Evolutionary conservation across 768 basidiomycete genomes (phyloP), one percentile per base, ranked within the genome.

Genomic region (Pleurotus giganteus): DNA sequence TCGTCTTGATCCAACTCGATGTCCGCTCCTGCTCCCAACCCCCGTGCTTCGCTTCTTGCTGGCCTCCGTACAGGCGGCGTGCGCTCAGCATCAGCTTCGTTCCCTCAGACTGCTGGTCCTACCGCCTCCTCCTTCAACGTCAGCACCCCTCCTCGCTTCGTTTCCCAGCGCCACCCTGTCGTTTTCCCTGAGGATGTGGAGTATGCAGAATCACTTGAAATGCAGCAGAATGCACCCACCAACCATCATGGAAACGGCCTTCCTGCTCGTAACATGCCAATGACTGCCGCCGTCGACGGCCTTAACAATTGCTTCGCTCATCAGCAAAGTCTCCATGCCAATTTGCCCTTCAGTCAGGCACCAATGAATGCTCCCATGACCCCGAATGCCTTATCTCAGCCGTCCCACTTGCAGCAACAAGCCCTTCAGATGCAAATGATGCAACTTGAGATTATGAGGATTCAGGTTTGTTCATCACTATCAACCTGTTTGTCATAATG

Each of bases 21-120:
- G 78, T 69, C 79, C 65, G 63, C 72, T 55, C 71, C 72, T 21
- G 54, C 64, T 47, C 65, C 79, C 63, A 85, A 78, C 69, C 73
- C 76, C 59, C 89, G 91, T 63, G 90, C 92, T 47, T 89, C 89
- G 58, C 90, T 94, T 65, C 89, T 94, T 70, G 79, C 87, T 57
- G 90, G 89, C 62, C 89, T 94, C 65, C 88, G 91, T 68, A 94
- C 91, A 52, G 92, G 91, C 67, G 91, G 91, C 46, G 92, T 94
- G 57, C 88, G 91, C 62, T 85, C 91, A n/a, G 65, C 78, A 42
- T 88, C 89, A 15, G 69, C 69, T 54, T 66, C 71, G 47, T 69
- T 82, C 17, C 88, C 89, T 37, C 85, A 88, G 69, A 85, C 87
- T 44, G 85, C 89, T 53, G 83, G 84, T 23, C 83, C 85, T 21